These are phyloP conservation scores for Astrothelium macrocarpum DNA, from an alignment of 495 filamentous ascomycete species.

Conservation along the genomic window DNA sequence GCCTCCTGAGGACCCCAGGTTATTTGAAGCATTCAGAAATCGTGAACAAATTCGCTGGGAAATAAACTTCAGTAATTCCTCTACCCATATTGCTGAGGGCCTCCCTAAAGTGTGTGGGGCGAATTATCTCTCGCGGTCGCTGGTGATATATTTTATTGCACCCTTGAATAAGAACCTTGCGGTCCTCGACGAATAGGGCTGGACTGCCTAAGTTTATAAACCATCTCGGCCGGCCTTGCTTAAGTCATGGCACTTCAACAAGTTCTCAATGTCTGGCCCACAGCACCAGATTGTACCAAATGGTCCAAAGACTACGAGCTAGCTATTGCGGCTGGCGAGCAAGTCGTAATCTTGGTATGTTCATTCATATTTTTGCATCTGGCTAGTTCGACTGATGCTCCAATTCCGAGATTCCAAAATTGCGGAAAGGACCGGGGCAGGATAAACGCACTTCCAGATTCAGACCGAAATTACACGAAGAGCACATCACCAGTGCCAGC, in stretches of 20 bases:
- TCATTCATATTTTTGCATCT: not conserved
- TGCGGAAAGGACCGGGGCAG: slow-evolving; percentile 8
- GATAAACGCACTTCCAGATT: slow-evolving; percentile 12
- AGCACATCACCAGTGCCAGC: slow-evolving; percentile 1
- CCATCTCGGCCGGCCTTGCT: not conserved
- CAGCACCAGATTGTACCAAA: slow-evolving; percentile 39
- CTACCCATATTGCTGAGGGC: no score
- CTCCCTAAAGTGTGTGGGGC: no score
- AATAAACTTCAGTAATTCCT: no score
- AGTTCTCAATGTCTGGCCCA: slow-evolving; percentile 26
- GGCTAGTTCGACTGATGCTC: not conserved
- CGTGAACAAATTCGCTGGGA: no score
- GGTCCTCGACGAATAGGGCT: no score
- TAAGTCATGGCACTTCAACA: not conserved
- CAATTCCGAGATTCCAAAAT: not conserved
- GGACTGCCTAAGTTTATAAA: no score
- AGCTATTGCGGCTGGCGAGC: slow-evolving; percentile 49
- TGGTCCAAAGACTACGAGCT: slow-evolving; percentile 58
- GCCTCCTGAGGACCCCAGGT: no score
- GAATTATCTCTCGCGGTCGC: no score
- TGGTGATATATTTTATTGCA: no score
- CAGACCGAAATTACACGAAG: slow-evolving; percentile 25
- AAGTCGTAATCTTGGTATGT: slow-evolving; percentile 47
- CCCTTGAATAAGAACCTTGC: no score
- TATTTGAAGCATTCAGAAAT: no score